These are phyloP conservation scores for Aspergillus taichungensis DNA, from an alignment of 495 filamentous ascomycete genomes.

Conservation along the genomic window DNA sequence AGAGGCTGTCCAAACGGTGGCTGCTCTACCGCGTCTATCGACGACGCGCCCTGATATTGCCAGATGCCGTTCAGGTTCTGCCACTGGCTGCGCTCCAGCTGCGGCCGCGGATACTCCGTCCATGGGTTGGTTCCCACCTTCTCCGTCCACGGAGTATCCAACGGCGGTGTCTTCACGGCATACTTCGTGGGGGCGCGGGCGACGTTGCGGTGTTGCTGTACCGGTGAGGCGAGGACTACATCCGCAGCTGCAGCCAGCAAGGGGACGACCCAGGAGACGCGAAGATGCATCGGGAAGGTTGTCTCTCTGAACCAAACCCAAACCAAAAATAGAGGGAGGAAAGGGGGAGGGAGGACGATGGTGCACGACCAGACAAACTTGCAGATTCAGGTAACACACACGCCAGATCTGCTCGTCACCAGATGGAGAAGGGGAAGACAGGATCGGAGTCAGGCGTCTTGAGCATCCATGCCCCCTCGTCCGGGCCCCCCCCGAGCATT, in stretches of 20 bases:
- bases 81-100: conserved; percentile 49
- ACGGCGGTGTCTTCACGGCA: conserved; percentile 29
- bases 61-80: conserved; percentile 58
- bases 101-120: conserved; percentile 59
- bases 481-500: too few relatives aligned
- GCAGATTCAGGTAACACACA: too few relatives aligned
- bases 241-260: not conserved
- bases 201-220: conserved; percentile 1
- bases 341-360: too few relatives aligned
- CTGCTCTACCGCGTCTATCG: conserved; percentile 26
- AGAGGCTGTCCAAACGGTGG: conserved; percentile 37
- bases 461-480: too few relatives aligned
- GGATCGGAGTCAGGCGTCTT: too few relatives aligned
- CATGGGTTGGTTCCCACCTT: conserved; percentile 54
- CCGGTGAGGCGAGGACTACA: not conserved
- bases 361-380: too few relatives aligned
- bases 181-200: conserved; percentile 8
- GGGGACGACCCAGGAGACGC: not conserved
- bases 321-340: too few relatives aligned
- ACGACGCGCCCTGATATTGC: conserved; percentile 45
- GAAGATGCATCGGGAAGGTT: not conserved
- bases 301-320: too few relatives aligned
- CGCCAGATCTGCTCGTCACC: too few relatives aligned
- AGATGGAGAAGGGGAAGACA: too few relatives aligned
- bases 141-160: conserved; percentile 55